Percentiles rank a stretch among this genome's conserved stretches.
Conservation (phyloP, 495 filamentous ascomycete genomes). For the Xylaria flabelliformis region DNA sequence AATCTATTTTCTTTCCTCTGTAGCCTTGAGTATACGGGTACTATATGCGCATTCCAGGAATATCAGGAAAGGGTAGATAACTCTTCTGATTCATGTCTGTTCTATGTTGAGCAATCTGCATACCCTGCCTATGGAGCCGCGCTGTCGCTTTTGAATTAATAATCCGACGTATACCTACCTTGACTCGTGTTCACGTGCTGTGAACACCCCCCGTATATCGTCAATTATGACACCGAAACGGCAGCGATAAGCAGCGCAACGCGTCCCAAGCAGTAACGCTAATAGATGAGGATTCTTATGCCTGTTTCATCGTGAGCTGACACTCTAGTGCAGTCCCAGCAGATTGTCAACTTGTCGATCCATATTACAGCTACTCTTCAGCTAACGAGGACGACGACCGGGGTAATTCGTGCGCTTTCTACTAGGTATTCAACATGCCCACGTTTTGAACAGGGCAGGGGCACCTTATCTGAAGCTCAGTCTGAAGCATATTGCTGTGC, state of each 20-base stretch:
- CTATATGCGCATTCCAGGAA: not conserved
- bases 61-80: not conserved
- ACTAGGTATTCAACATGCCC: not conserved
- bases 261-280: not conserved
- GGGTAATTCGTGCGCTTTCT: not conserved
- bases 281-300: not conserved
- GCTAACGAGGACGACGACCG: not conserved
- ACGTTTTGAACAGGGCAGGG: not conserved
- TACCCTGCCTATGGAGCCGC: not conserved
- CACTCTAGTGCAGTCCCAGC: not conserved
- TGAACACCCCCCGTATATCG: not conserved
- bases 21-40: not conserved
- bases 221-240: not conserved
- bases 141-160: not conserved
- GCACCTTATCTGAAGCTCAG: not conserved
- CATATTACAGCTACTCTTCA: not conserved
- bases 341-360: not conserved
- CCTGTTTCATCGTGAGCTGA: not conserved
- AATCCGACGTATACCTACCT: not conserved
- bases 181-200: constrained; percentile 26
- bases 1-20: not conserved
- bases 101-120: not conserved
- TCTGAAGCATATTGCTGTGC: not conserved
- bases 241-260: not conserved
- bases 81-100: not conserved